Percentiles rank a stretch among this genome's conserved stretches.
Evolutionary conservation across 1,284 basidiomycete species (phyloP).

Genomic region (Stygiomarasmius scandens): DNA sequence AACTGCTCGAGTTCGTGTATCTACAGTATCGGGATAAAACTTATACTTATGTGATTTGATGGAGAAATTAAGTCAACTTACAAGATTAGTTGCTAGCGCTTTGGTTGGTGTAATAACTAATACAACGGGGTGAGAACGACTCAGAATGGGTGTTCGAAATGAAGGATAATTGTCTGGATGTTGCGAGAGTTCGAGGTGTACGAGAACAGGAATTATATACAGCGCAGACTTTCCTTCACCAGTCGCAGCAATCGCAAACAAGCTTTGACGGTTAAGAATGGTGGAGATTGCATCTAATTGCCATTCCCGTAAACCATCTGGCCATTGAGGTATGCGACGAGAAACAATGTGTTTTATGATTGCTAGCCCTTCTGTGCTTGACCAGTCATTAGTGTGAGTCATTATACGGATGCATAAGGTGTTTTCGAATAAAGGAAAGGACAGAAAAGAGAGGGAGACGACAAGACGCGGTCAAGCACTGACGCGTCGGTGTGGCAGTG

Average conservation of each 20-base stretch:
- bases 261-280: not conserved
- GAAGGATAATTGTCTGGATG: conserved; percentile 3
- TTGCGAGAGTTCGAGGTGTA: conserved; percentile 3
- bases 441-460: too few species aligned
- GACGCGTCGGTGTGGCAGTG: too few species aligned
- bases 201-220: not conserved
- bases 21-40: conserved; percentile 3
- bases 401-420: too few species aligned
- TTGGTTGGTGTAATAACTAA: conserved; percentile 14
- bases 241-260: conserved; percentile 26
- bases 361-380: too few species aligned
- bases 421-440: too few species aligned
- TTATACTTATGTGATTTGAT: not conserved
- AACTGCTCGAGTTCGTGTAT: conserved; percentile 1
- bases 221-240: conserved; percentile 27
- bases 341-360: not conserved
- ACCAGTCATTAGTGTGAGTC: too few species aligned
- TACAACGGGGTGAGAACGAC: not conserved
- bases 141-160: too few species aligned
- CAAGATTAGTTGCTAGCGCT: conserved; percentile 8
- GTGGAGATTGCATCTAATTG: not conserved
- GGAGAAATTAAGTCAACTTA: not conserved
- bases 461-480: too few species aligned
- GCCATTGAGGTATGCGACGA: not conserved
- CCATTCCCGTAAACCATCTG: not conserved